Base-by-base conservation (phyloP, 345 rosid species). In the Salix brachista region DNA sequence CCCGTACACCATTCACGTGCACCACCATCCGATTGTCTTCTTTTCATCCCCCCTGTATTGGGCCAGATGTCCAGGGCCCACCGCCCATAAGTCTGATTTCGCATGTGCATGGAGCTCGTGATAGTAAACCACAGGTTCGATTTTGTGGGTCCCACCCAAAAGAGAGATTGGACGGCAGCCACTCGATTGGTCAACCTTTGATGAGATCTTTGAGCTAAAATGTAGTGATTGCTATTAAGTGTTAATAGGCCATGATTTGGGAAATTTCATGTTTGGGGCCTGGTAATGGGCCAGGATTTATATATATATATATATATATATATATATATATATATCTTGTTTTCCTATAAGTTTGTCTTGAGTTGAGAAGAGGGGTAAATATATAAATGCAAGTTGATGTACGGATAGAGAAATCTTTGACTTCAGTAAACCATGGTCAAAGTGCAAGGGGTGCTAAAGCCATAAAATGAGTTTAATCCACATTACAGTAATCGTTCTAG, bases 91-190 rank as follows among this genome's bases (percentile, higher is more conserved):
- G 82, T 82, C 81, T 76, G 37, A 65, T 21, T 50, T 25, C 13
- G 67, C 83, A 81, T 74, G 85, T 79, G 82, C 78, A 46, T 69
- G 8, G 37, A 64, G 76, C 52, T 67, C 62, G 44, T 75, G 21
- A 21, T 17, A 70, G 23, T 13, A 44, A 44, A 69, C 64, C 12
- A 1, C 13, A 28, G 61, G 12, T 13, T 37, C 65, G 74, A 72
- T 69, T 69, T 77, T 28, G 61, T 46, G 77, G 84, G 78, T 36
- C 80, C 83, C 11, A 0, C 80, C 81, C 11, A 0, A 8, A 1
- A 6, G 32, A 2, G 5, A 28, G 32, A 44, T 1, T 30, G 39
- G 67, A 44, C 67, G 36, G 78, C 50, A 60, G 4, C 21, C 30
- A 10, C 19, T 67, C 9, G 48, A 18, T 72, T 46, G 12, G 78